These are phyloP conservation scores for Liriodendron chinense DNA, from an alignment of 164 flowering plant genomes.

Conservation along the genomic window DNA sequence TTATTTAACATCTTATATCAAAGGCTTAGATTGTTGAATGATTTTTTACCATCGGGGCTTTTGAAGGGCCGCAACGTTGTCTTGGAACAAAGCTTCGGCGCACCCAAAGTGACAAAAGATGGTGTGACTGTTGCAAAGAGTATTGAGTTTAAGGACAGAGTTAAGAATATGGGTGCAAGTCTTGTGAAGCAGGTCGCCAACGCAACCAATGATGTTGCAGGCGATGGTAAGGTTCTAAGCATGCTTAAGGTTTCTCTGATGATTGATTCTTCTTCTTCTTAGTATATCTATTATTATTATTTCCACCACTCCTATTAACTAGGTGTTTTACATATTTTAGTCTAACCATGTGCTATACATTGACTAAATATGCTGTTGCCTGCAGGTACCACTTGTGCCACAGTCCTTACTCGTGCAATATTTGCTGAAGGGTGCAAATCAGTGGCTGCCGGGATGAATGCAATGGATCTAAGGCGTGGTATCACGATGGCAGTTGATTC, in stretches of 20 bases:
- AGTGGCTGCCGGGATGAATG: conserved; percentile 98
- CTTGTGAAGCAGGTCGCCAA: conserved; percentile 98
- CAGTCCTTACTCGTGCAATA: conserved; percentile 86
- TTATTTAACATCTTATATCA: too few relatives aligned
- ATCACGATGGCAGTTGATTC: conserved; percentile 92
- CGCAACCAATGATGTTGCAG: conserved; percentile 95
- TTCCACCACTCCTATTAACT: not conserved
- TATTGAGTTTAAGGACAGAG: conserved; percentile 83
- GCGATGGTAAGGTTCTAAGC: conserved; percentile 64
- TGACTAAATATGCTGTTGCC: not conserved
- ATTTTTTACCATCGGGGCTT: not conserved
- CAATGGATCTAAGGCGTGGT: conserved; percentile 93
- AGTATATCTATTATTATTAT: too few relatives aligned
- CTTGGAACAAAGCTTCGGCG: conserved; percentile 86
- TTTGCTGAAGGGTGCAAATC: conserved; percentile 95
- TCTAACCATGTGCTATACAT: too few relatives aligned
- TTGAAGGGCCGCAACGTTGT: conserved; percentile 88
- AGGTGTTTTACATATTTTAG: not conserved
- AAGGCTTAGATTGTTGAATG: not conserved
- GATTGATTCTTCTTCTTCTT: too few relatives aligned
- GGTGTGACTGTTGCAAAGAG: conserved; percentile 98
- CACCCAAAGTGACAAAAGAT: conserved; percentile 96
- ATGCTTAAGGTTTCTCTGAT: not conserved
- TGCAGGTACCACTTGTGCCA: conserved; percentile 98
- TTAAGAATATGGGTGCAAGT: conserved; percentile 92